These are phyloP conservation scores for Saccharomycopsis sp. DNA, from an alignment of 805 yeast species.

Conservation along the genomic window DNA sequence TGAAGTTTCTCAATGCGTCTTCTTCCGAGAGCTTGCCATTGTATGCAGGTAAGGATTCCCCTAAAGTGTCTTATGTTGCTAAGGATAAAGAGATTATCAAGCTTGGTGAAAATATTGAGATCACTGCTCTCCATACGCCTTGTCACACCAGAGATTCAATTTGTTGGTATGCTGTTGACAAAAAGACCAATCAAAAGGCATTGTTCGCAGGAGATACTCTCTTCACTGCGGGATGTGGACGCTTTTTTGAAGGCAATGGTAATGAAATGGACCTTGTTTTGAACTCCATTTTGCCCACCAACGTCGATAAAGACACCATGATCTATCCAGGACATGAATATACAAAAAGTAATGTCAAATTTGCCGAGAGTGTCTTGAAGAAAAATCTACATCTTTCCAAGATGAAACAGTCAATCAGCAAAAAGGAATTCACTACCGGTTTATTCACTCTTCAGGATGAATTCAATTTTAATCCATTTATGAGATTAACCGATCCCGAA, in stretches of 20 bases:
- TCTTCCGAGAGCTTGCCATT: slow-evolving; percentile 47
- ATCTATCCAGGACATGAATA: slow-evolving; percentile 97
- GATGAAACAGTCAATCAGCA: slow-evolving; percentile 44
- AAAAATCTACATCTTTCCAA: slow-evolving; percentile 32
- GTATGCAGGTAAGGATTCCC: slow-evolving; percentile 81
- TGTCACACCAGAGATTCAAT: slow-evolving; percentile 97
- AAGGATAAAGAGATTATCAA: slow-evolving; percentile 51
- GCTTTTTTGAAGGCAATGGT: slow-evolving; percentile 91
- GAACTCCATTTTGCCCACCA: slow-evolving; percentile 44
- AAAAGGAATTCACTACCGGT: slow-evolving; percentile 78
- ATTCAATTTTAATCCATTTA: slow-evolving; percentile 77
- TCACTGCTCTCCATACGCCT: slow-evolving; percentile 88
- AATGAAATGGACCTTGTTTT: slow-evolving; percentile 72
- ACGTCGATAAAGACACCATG: slow-evolving; percentile 59
- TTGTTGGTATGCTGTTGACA: slow-evolving; percentile 72
- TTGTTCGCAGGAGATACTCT: slow-evolving; percentile 96
- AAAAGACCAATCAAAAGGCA: slow-evolving; percentile 53
- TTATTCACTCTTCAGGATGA: slow-evolving; percentile 80
- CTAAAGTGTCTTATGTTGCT: slow-evolving; percentile 67
- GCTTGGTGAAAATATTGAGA: slow-evolving; percentile 56
- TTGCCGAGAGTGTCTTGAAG: slow-evolving; percentile 59
- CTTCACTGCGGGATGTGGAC: slow-evolving; percentile 91
- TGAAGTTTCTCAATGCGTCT: slow-evolving; percentile 24
- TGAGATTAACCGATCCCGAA: slow-evolving; percentile 63
- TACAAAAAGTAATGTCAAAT: slow-evolving; percentile 73